A percentile compares a stretch with the other conserved stretches of the same genome.
phyloP scores from a whole-genome alignment of 345 rosid species.

The Populus simonii region DNA sequence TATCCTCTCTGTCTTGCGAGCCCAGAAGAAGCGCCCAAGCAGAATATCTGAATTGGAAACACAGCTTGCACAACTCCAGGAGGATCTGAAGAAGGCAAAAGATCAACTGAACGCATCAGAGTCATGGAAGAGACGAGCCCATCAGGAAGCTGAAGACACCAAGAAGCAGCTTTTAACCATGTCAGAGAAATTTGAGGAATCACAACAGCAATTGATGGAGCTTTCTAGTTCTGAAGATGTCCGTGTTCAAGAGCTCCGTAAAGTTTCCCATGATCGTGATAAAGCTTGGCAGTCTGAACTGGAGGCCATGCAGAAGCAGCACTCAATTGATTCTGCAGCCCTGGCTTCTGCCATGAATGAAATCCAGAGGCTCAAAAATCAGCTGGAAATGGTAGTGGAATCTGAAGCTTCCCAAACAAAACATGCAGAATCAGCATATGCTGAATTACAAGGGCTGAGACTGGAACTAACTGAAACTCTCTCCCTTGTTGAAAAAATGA shows the following conservation, averaged over 20 bases:
- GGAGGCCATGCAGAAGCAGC: conserved; percentile 78
- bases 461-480: conserved; percentile 59
- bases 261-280: conserved; percentile 75
- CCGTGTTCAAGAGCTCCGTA: conserved; percentile 62
- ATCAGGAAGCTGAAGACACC: conserved; percentile 67
- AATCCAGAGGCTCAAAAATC: conserved; percentile 67
- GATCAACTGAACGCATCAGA: conserved; percentile 68
- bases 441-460: conserved; percentile 65
- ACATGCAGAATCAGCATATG: conserved; percentile 47
- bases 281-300: conserved; percentile 82
- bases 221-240: conserved; percentile 68
- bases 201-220: conserved; percentile 63
- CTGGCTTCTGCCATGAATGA: conserved; percentile 77
- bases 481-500: conserved; percentile 68
- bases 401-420: conserved; percentile 56
- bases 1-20: not conserved
- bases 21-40: conserved; percentile 50
- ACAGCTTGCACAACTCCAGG: conserved; percentile 70
- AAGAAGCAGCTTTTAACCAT: conserved; percentile 51
- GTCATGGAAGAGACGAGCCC: conserved; percentile 59
- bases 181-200: conserved; percentile 56
- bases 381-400: conserved; percentile 57
- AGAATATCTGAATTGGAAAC: conserved; percentile 60
- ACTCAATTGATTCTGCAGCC: conserved; percentile 68
- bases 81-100: conserved; percentile 71